A percentile compares a stretch with the other conserved stretches of the same genome.
Evolutionary conservation across 108 stramenopile species (phyloP).

Genomic region (Schizochytrium sp.): DNA sequence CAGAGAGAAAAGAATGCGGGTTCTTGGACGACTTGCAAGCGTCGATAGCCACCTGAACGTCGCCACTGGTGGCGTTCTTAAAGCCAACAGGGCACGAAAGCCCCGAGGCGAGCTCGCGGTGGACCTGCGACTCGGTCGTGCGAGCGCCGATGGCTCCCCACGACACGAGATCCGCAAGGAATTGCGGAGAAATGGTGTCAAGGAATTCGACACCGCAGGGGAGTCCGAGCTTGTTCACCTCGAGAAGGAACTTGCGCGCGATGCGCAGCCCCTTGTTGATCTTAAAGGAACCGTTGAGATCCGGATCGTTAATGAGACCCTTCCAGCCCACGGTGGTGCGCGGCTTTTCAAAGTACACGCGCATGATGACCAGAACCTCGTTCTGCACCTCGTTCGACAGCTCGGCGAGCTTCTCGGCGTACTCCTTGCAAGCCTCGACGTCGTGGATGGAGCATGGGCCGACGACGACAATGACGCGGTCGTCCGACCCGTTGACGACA

Average conservation of each 20-base stretch:
- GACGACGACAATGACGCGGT: neutral
- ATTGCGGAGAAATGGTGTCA: neutral
- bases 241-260: neutral
- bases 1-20: neutral
- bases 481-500: neutral
- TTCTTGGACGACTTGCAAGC: neutral
- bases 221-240: constrained; percentile 9
- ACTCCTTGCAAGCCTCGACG: neutral
- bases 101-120: constrained; percentile 13
- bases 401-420: neutral
- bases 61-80: constrained; percentile 6
- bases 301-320: constrained; percentile 7
- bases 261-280: constrained; percentile 19
- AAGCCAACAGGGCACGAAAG: constrained; percentile 6
- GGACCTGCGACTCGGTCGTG: constrained; percentile 1
- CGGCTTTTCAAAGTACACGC: constrained; percentile 17
- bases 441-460: constrained; percentile 14
- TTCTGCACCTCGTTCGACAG: neutral
- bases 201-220: neutral
- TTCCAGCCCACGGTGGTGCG: constrained; percentile 5
- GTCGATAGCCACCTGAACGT: neutral
- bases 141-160: constrained; percentile 13
- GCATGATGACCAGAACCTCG: constrained; percentile 13
- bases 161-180: neutral
- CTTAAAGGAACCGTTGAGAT: neutral